Conservation (phyloP, 129 eudicot genomes). For the Deinandra increscens region DNA sequence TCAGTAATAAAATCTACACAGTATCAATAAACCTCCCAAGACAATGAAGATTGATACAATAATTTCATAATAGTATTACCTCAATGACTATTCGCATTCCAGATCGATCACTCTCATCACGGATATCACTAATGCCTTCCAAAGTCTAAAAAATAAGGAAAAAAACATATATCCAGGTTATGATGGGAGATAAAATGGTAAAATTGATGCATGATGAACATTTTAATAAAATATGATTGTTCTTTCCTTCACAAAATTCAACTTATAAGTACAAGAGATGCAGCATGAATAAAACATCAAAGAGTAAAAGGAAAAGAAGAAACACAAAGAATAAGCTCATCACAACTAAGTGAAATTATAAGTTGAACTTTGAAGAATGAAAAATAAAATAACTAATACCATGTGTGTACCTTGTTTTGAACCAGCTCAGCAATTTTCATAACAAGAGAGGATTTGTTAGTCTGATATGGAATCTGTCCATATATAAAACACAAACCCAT, state of each 20-base stretch:
- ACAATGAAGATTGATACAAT: slow-evolving; percentile 11
- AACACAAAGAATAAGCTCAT: slow-evolving; percentile 1
- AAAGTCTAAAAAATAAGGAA: slow-evolving; percentile 43
- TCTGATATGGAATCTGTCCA: slow-evolving; percentile 92
- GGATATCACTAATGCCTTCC: slow-evolving; percentile 95
- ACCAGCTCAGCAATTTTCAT: slow-evolving; percentile 91
- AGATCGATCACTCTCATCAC: slow-evolving; percentile 97
- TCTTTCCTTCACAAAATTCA: not conserved
- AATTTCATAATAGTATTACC: slow-evolving; percentile 45
- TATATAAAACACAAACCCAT: slow-evolving; percentile 17
- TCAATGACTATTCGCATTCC: slow-evolving; percentile 99
- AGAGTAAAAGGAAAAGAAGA: not conserved
- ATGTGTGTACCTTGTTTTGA: slow-evolving; percentile 69
- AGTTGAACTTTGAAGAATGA: not conserved
- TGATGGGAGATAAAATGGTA: not conserved
- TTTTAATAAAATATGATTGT: not conserved
- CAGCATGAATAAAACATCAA: not conserved
- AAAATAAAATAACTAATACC: slow-evolving; percentile 2
- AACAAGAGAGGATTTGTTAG: slow-evolving; percentile 89
- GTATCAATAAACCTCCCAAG: slow-evolving; percentile 9
- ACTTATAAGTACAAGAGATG: not conserved
- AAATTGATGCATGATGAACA: not conserved
- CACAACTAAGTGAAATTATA: not conserved
- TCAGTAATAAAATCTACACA: slow-evolving; percentile 5
- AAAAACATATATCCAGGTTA: slow-evolving; percentile 1